Evolutionary conservation across 805 yeast genomes (phyloP), one percentile per base, ranked within the genome.

Genomic region (Ascoidea rubescens): DNA sequence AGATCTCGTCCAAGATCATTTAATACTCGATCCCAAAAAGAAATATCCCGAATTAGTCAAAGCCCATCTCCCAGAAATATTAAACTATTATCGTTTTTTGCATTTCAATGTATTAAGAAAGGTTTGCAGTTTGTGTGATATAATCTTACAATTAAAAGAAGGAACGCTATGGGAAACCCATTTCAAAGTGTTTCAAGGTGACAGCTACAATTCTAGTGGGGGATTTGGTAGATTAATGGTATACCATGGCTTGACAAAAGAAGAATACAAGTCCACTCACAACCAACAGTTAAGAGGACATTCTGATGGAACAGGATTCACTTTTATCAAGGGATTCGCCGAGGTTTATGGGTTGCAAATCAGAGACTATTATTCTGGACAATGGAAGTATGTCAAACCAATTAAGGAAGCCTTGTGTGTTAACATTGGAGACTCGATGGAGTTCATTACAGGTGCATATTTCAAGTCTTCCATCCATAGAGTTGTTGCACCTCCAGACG

Each of bases 281-380:
- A 61, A 65, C 33, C 71, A 72, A 2, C 72, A 72, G 71, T 60
- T 74, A 42, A 63, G 78, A 48, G 79, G 78, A 1, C 71, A 67
- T 52, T 64, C 68, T 44, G 71, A 67, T 58, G 67, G 65, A 17
- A 63, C 67, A 53, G 74, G 68, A 1, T 64, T 71, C 48, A 62
- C 74, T 1, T 69, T 70, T 51, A 69, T 71, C 32, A 63, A 71
- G 1, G 68, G 72, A 8, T 72, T 70, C 56, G 70, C 74, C 30
- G 42, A 33, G 10, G 69, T 71, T 48, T 57, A 70, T 4, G 62
- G 73, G 5, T 60, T 71, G 32, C 75, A 71, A 55, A 67, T 71
- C 50, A 61, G 65, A 52, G 72, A 70, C 50, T 63, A 64, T 48
- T 66, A 61, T 46, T 63, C 67, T 12, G 68, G 69, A 1, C 58